A percentile compares a stretch with the other conserved stretches of the same genome.
Evolutionary conservation across 257 asterid species (phyloP).

Genomic region (Ballota nigra): DNA sequence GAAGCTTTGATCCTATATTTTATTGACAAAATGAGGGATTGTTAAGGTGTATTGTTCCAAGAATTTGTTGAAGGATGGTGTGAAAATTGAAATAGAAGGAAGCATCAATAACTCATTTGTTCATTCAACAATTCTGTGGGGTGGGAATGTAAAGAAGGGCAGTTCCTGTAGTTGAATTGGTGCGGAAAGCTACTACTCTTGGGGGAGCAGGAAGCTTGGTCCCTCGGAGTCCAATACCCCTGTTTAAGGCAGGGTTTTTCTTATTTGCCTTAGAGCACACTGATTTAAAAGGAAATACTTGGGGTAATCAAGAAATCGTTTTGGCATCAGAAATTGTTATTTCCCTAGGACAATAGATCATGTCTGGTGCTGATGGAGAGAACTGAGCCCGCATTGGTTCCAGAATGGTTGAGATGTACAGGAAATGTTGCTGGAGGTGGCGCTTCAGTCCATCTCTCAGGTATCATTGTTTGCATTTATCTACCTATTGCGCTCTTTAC

Average conservation of each 20-base stretch:
- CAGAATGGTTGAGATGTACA: constrained; percentile 81
- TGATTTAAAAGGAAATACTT: not conserved
- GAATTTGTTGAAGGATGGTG: no score
- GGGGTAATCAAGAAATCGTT: constrained; percentile 4
- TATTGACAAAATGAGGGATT: not conserved
- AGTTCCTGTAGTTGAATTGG: not conserved
- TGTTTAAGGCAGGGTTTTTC: not conserved
- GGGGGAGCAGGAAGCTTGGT: constrained; percentile 6
- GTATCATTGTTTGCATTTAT: constrained; percentile 34
- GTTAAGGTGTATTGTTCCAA: not conserved
- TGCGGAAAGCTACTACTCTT: not conserved
- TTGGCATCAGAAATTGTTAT: not conserved
- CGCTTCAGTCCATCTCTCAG: constrained; percentile 47
- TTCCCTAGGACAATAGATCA: constrained; percentile 31
- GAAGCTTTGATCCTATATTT: not conserved
- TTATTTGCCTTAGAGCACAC: not conserved
- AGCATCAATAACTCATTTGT: not conserved
- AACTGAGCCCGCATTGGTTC: constrained; percentile 71
- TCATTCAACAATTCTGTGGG: not conserved
- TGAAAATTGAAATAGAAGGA: no score
- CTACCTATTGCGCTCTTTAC: not conserved
- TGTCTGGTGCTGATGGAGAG: constrained; percentile 72
- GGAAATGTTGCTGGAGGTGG: constrained; percentile 61
- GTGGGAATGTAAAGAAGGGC: not conserved
- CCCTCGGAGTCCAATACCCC: not conserved